Base-by-base conservation (phyloP, 495 filamentous ascomycete genomes). In the Penicillium ucsense region DNA sequence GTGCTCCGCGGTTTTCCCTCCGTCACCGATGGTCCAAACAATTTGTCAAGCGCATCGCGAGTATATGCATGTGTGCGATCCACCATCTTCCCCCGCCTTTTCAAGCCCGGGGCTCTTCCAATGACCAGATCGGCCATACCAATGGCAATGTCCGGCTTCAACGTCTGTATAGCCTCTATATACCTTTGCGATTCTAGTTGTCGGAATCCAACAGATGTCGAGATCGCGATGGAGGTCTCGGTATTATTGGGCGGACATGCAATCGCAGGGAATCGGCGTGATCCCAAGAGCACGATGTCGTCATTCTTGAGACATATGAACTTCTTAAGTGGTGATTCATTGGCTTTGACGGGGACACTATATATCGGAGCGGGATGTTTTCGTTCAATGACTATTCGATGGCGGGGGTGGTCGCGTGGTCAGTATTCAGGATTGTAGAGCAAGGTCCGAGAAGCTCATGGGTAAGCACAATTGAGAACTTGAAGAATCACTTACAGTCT, bases 171-270 rank as follows among this genome's bases (percentile, higher is more conserved):
- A 8, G 78, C 81, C 8, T 76, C 65, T 32, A 76, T 68, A 66
- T 89, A 97, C 40, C 89, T 77, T 2, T 74, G 66, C 0, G 78
- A 77, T 41, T 76, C 72, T 8, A 98, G 67, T 48, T 75, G 67
- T 38, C 78, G 74, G 65, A 92, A 96, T 31, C 92, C 92, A 2
- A 87, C 80, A 2, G 85, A 85, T 6, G 92, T 96, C 45, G 84
- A 78, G 40, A 97, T 74, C 10, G 85, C 79, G 35, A 97, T 75
- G 32, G 82, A 78, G 30, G 74, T 74, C 39, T 83, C 75, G 12
- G 80, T 85, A 60, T 95, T 96, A 9, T 83, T 73, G 38, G 76
- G 70, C 1, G 89, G 85, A 27, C 83, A 81, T 30, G 76, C 51
- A 35, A 95, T 81, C 1, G 91, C 81, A 3, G 89, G 85, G 31